Conservation (phyloP, 768 basidiomycete genomes). For the Mycena belliarum region DNA sequence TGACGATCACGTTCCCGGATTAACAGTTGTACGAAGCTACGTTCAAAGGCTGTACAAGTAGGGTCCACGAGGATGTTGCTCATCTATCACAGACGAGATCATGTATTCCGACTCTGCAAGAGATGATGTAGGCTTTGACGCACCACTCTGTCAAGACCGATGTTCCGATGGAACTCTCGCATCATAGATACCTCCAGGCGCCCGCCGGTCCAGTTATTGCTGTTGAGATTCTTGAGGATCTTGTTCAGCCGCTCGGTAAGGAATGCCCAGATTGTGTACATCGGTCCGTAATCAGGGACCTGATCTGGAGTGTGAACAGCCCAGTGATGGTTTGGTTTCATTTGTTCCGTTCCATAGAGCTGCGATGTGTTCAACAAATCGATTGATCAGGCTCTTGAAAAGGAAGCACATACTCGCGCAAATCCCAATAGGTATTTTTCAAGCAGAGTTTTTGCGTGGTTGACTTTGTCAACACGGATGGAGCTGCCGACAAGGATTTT, state of each 20-base stretch:
- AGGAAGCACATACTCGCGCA: constrained; percentile 4
- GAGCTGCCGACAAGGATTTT: constrained; percentile 21
- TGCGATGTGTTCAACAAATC: neutral
- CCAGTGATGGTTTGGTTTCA: constrained; percentile 35
- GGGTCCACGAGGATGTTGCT: too few relatives aligned
- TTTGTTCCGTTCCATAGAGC: constrained; percentile 26
- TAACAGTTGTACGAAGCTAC: neutral
- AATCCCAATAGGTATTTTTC: constrained; percentile 10
- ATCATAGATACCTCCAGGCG: constrained; percentile 33
- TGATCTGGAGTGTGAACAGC: constrained; percentile 27
- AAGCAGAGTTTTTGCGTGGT: constrained; percentile 1
- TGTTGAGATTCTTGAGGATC: constrained; percentile 29
- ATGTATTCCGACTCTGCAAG: too few relatives aligned
- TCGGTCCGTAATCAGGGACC: constrained; percentile 27
- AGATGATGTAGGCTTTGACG: too few relatives aligned
- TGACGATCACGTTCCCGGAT: neutral
- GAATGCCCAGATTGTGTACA: constrained; percentile 33
- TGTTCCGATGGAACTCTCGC: constrained; percentile 24
- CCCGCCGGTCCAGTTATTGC: constrained; percentile 30
- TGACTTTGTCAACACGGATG: constrained; percentile 5
- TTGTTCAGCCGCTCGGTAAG: constrained; percentile 31
- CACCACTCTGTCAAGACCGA: constrained; percentile 18
- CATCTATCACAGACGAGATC: neutral
- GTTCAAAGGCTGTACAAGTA: too few relatives aligned
- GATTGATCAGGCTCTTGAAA: too few relatives aligned